phyloP scores from a whole-genome alignment of 2,329 filamentous ascomycete species.

The Talaromyces funiculosus region DNA sequence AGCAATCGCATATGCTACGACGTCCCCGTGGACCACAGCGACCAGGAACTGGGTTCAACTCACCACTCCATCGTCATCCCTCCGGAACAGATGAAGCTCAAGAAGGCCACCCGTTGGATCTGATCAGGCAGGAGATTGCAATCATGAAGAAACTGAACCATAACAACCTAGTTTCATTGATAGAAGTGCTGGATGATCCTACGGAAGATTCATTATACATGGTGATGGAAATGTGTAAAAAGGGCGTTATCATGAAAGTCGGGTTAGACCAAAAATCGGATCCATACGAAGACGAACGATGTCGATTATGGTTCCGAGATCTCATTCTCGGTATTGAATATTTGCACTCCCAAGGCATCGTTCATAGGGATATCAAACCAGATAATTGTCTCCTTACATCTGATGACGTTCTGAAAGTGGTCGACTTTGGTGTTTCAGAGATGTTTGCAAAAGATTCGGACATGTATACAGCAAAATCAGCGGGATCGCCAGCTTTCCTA shows the following conservation, averaged over 20 bases:
- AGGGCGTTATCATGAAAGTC: conserved; percentile 95
- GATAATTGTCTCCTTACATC: conserved; percentile 88
- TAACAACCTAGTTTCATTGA: conserved; percentile 83
- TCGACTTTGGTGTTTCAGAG: conserved; percentile 98
- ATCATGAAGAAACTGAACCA: conserved; percentile 99
- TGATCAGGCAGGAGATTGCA: conserved; percentile 94
- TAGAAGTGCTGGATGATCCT: conserved; percentile 93
- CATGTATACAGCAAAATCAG: conserved; percentile 90
- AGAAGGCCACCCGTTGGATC: conserved; percentile 66
- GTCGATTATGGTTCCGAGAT: conserved; percentile 89
- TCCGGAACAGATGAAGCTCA: conserved; percentile 46
- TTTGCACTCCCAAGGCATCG: conserved; percentile 86
- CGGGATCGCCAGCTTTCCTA: conserved; percentile 89
- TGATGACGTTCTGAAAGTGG: conserved; percentile 91
- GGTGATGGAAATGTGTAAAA: conserved; percentile 98
- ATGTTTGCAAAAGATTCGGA: conserved; percentile 87
- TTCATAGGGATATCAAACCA: conserved; percentile 96
- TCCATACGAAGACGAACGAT: conserved; percentile 76
- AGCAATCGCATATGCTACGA: conserved; percentile 80
- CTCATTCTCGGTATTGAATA: conserved; percentile 94
- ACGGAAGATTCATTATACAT: conserved; percentile 96
- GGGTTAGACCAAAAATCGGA: conserved; percentile 75
- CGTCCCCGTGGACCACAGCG: conserved; percentile 51
- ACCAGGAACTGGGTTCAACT: conserved; percentile 56
- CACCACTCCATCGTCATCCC: conserved; percentile 58